phyloP scores from a whole-genome alignment of 1,284 basidiomycete species.

The Phaffia rhodozyma region DNA sequence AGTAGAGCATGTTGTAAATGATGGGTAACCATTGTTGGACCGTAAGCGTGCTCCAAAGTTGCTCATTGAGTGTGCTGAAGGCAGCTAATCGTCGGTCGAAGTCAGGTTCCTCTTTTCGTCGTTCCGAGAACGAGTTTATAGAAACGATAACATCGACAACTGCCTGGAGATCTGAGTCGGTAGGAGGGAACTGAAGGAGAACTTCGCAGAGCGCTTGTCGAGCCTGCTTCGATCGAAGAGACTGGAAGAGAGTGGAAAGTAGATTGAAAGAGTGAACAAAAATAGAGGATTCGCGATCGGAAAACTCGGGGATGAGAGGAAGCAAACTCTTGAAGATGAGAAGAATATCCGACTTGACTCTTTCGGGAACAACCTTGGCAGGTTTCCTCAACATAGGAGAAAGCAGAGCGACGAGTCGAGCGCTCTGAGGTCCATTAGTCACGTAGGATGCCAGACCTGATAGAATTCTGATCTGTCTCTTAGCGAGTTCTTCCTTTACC shows the following conservation, averaged over 20 bases:
- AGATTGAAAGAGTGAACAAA: slow-evolving; percentile 53
- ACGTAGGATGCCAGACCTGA: slow-evolving; percentile 68
- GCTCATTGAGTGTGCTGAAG: slow-evolving; percentile 63
- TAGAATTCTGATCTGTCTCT: slow-evolving; percentile 71
- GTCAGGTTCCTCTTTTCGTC: slow-evolving; percentile 80
- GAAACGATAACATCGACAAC: slow-evolving; percentile 50
- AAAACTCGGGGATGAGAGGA: slow-evolving; percentile 56
- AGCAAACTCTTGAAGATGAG: slow-evolving; percentile 63
- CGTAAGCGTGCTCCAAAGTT: slow-evolving; percentile 42
- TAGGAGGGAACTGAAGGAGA: slow-evolving; percentile 48
- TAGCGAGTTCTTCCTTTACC: slow-evolving; percentile 59
- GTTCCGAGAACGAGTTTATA: slow-evolving; percentile 75
- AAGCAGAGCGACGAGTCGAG: slow-evolving; percentile 61
- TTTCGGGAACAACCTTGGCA: slow-evolving; percentile 66
- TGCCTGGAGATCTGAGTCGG: slow-evolving; percentile 42
- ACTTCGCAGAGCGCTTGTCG: slow-evolving; percentile 54
- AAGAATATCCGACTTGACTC: slow-evolving; percentile 73
- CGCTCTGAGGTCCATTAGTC: slow-evolving; percentile 57
- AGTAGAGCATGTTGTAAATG: slow-evolving; percentile 71
- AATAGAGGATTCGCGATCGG: slow-evolving; percentile 41
- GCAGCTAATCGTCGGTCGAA: slow-evolving; percentile 76
- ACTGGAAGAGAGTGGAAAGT: slow-evolving; percentile 63
- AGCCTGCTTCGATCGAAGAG: slow-evolving; percentile 55
- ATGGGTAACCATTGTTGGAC: slow-evolving; percentile 67
- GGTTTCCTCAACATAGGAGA: slow-evolving; percentile 70